Evolutionary conservation across 441 rosid genomes (phyloP).

Genomic region (Gossypium trilobum): DNA sequence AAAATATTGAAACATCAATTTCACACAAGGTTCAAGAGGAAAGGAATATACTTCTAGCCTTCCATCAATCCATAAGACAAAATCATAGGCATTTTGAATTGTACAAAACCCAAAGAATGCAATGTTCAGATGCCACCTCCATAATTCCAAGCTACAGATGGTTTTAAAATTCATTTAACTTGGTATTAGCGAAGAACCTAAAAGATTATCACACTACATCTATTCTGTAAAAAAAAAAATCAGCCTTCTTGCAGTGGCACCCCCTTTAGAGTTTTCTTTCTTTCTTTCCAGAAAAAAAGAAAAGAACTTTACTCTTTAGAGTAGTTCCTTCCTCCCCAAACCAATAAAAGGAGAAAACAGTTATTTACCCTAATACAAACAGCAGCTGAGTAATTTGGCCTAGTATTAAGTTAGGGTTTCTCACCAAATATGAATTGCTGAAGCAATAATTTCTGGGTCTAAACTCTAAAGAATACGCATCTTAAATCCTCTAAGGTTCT

Average conservation of each 20-base stretch:
- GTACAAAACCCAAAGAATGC: not conserved
- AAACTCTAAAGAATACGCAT: not conserved
- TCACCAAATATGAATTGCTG: not conserved
- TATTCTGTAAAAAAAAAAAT: not conserved
- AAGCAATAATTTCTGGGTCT: not conserved
- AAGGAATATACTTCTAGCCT: not conserved
- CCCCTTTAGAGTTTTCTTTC: not conserved
- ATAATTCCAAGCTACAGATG: not conserved
- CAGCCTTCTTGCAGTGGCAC: not conserved
- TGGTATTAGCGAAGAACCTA: not conserved
- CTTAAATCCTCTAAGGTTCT: not conserved
- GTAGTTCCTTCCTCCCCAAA: not conserved
- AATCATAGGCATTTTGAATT: not conserved
- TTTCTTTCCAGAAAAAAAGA: not conserved
- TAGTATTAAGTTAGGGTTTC: not conserved
- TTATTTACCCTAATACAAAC: not conserved
- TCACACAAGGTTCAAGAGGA: conserved; percentile 2
- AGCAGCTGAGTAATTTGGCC: not conserved
- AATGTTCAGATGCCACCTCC: not conserved
- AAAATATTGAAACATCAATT: not conserved
- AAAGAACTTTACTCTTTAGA: not conserved
- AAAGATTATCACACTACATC: not conserved
- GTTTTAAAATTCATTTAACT: not conserved
- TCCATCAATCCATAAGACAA: not conserved
- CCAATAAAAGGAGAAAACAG: not conserved